Percentiles rank a stretch among this genome's conserved stretches.
Evolutionary conservation across 2,329 filamentous ascomycete species (phyloP).

Genomic region (Cercospora berteroae): DNA sequence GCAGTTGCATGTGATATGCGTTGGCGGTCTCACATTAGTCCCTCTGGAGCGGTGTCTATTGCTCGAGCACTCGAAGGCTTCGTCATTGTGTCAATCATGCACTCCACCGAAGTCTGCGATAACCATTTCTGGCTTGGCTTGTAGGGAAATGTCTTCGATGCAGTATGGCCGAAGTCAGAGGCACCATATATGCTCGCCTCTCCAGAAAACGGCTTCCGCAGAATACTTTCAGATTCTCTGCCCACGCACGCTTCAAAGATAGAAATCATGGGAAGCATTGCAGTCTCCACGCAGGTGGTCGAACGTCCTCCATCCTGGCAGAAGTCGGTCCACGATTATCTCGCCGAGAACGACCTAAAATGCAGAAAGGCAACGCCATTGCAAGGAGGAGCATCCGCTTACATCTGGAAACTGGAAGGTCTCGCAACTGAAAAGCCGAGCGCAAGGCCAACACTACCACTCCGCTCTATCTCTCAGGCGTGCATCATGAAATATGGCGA

Average conservation of each 20-base stretch:
- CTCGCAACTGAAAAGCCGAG: neutral
- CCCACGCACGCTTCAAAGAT: neutral
- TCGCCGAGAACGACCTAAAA: conserved; percentile 8
- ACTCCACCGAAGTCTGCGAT: neutral
- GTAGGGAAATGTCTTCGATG: neutral
- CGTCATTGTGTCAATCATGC: neutral
- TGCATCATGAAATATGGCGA: conserved; percentile 18
- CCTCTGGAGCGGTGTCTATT: neutral
- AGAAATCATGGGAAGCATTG: conserved; percentile 1
- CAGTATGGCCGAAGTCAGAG: neutral
- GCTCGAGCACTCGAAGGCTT: neutral
- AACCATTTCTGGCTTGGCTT: neutral
- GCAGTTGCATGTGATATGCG: neutral
- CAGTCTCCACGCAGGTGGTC: conserved; percentile 1
- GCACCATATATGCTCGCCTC: neutral
- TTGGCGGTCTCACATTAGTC: neutral
- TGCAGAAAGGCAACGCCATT: conserved; percentile 10
- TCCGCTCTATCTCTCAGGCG: neutral
- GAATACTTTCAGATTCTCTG: neutral
- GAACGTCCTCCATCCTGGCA: conserved; percentile 13
- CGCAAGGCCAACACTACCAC: neutral
- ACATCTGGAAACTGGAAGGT: conserved; percentile 16
- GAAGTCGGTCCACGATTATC: conserved; percentile 9
- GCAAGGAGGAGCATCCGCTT: conserved; percentile 15
- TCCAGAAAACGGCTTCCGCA: neutral